phyloP scores from a whole-genome alignment of 202 grass and related monocot species.

The Elaeis oleifera region DNA sequence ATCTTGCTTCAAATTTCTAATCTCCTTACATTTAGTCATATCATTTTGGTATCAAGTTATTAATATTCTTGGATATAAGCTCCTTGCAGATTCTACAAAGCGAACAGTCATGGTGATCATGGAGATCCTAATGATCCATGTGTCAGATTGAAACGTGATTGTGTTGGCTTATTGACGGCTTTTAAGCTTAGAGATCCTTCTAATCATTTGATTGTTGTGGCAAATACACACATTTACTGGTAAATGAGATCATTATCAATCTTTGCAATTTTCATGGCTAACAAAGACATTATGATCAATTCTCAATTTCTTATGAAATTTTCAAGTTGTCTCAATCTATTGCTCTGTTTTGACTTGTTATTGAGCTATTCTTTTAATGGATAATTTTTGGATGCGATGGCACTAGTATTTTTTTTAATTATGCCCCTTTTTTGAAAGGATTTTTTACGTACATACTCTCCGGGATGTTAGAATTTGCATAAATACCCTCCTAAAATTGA shows the following conservation, averaged over 20 bases:
- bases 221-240: conserved; percentile 95
- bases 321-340: too few relatives aligned
- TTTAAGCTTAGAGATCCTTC: conserved; percentile 74
- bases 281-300: neutral
- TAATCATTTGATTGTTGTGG: conserved; percentile 61
- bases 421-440: conserved; percentile 8
- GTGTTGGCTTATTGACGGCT: conserved; percentile 76
- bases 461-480: too few relatives aligned
- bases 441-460: too few relatives aligned
- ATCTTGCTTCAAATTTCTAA: too few relatives aligned
- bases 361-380: too few relatives aligned
- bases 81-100: conserved; percentile 30
- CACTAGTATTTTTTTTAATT: neutral
- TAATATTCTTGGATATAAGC: too few relatives aligned
- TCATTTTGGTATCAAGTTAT: too few relatives aligned
- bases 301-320: conserved; percentile 20
- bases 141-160: conserved; percentile 76
- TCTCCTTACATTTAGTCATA: too few relatives aligned
- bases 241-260: conserved; percentile 26
- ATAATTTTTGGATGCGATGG: too few relatives aligned
- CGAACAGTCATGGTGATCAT: conserved; percentile 23
- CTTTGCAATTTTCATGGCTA: neutral
- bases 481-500: too few relatives aligned
- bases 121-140: conserved; percentile 81
- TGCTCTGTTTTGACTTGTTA: too few relatives aligned